A percentile compares a stretch with the other conserved stretches of the same genome.
These are phyloP conservation scores for Taxawa tesnikishii DNA, from an alignment of 2,329 filamentous ascomycete genomes.

Conservation along the genomic window DNA sequence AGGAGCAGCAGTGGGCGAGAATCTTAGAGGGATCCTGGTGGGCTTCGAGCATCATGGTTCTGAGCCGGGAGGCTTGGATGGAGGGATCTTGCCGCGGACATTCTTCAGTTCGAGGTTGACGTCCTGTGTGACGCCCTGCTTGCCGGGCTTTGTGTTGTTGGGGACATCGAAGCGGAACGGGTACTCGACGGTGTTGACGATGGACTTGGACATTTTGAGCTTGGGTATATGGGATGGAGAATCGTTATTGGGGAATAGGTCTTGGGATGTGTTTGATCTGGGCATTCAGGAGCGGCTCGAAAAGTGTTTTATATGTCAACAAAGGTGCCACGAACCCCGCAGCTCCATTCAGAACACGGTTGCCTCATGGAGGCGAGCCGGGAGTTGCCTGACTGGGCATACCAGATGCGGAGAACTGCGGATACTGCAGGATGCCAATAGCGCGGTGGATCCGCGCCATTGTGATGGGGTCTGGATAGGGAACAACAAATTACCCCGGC, in stretches of 20 bases:
- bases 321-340: too few species aligned
- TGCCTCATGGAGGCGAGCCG: too few species aligned
- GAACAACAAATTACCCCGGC: too few species aligned
- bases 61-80: slow-evolving; percentile 26
- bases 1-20: slow-evolving; percentile 29
- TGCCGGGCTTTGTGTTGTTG: slow-evolving; percentile 1
- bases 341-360: too few species aligned
- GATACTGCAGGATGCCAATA: too few species aligned
- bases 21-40: slow-evolving; percentile 30
- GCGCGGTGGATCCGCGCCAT: too few species aligned
- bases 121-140: slow-evolving; percentile 8
- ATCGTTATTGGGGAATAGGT: too few species aligned
- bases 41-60: slow-evolving; percentile 28
- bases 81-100: slow-evolving; percentile 25
- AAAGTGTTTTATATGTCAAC: slow-evolving; percentile 31
- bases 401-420: too few species aligned
- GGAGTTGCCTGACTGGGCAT: too few species aligned
- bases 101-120: slow-evolving; percentile 13
- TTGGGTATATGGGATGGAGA: too few species aligned
- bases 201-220: slow-evolving; percentile 16
- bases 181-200: slow-evolving; percentile 20
- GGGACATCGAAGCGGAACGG: slow-evolving; percentile 19
- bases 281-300: slow-evolving; percentile 40
- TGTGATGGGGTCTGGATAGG: too few species aligned
- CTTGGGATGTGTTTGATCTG: too few species aligned